phyloP scores from a whole-genome alignment of 768 basidiomycete species.

The Phanerochaete sordida region DNA sequence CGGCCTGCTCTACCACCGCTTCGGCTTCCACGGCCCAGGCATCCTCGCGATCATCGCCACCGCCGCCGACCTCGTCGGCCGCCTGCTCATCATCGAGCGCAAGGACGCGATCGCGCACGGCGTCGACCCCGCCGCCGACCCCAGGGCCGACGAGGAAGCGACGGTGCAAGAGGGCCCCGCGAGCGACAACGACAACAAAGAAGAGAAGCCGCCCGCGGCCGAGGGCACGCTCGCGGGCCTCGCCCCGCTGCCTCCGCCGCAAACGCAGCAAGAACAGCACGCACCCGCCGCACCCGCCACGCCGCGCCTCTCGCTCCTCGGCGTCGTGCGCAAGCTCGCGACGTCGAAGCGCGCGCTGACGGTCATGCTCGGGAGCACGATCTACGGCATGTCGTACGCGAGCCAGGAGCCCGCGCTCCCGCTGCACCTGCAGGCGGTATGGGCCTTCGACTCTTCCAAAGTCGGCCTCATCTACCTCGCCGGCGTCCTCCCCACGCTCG shows the following conservation, averaged over 20 bases:
- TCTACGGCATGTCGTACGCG: constrained; percentile 30
- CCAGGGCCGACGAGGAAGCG: not conserved
- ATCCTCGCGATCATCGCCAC: constrained; percentile 33
- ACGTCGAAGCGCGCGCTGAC: constrained; percentile 25
- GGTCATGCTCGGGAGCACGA: constrained; percentile 25
- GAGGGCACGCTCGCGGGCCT: not conserved
- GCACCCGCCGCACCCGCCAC: no score
- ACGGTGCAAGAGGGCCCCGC: not conserved
- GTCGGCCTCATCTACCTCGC: constrained; percentile 71
- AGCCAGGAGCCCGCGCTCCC: constrained; percentile 33
- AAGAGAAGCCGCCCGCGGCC: not conserved
- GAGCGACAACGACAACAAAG: not conserved
- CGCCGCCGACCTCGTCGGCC: constrained; percentile 31
- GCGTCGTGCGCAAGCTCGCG: constrained; percentile 21
- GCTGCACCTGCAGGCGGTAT: constrained; percentile 30
- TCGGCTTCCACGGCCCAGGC: constrained; percentile 37
- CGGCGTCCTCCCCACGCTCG: constrained; percentile 56
- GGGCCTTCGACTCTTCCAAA: constrained; percentile 28
- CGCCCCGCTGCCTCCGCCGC: no score
- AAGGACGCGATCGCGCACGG: constrained; percentile 31
- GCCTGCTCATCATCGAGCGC: constrained; percentile 36
- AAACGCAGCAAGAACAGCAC: no score
- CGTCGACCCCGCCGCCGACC: constrained; percentile 18
- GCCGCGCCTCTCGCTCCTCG: constrained; percentile 14
- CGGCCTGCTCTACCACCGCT: constrained; percentile 32